Evolutionary conservation across 2,329 filamentous ascomycete genomes (phyloP).

Genomic region (Acrodontium crateriforme): DNA sequence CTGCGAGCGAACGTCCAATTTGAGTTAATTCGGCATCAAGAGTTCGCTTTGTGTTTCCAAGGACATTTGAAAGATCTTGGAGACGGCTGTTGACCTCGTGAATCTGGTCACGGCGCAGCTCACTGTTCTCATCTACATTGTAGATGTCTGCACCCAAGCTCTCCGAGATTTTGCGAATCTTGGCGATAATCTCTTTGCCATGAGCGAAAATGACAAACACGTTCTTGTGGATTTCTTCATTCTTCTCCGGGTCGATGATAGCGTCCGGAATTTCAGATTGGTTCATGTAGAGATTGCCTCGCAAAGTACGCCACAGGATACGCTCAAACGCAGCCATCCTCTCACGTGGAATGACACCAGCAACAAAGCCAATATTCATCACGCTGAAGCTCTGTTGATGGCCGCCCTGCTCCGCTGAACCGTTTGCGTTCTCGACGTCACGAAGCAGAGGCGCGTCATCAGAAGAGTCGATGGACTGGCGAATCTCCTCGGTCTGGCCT

Average conservation of each 20-base stretch:
- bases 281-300: slow-evolving; percentile 99
- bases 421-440: slow-evolving; percentile 70
- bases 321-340: slow-evolving; percentile 91
- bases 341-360: slow-evolving; percentile 86
- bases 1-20: slow-evolving; percentile 81
- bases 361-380: slow-evolving; percentile 98
- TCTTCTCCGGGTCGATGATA: slow-evolving; percentile 80
- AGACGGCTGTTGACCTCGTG: slow-evolving; percentile 93
- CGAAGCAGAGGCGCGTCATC: slow-evolving; percentile 88
- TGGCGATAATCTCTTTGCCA: slow-evolving; percentile 93
- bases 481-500: slow-evolving; percentile 91
- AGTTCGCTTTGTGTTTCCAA: slow-evolving; percentile 89
- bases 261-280: slow-evolving; percentile 95
- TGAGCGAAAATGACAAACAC: slow-evolving; percentile 99
- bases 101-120: slow-evolving; percentile 87
- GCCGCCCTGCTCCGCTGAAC: slow-evolving; percentile 11
- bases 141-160: slow-evolving; percentile 93
- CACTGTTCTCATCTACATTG: slow-evolving; percentile 93
- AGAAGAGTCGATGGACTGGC: slow-evolving; percentile 70
- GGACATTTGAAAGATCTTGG: slow-evolving; percentile 78
- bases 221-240: slow-evolving; percentile 89
- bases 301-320: slow-evolving; percentile 91
- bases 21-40: slow-evolving; percentile 85
- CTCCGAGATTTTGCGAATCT: slow-evolving; percentile 98
- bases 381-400: slow-evolving; percentile 53